Evolutionary conservation across 306 rosid genomes (phyloP), one percentile per base, ranked within the genome.

Genomic region (Benincasa hispida): DNA sequence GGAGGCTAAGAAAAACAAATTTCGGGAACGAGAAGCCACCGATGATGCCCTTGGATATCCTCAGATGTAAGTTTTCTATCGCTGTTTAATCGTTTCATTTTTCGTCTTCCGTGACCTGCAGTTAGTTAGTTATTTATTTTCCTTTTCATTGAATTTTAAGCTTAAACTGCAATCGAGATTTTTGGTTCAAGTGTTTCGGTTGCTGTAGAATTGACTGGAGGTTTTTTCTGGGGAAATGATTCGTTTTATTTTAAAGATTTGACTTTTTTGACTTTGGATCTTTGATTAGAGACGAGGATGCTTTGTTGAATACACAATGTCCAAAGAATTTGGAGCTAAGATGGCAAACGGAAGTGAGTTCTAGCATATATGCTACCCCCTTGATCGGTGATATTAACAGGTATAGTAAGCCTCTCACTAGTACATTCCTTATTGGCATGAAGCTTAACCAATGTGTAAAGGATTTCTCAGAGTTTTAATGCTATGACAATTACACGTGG

Each of bases 301-400:
- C 97, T 75, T 86, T 92, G 70, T 79, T 92, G 81, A 92, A 90
- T 85, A 75, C 99, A 0, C 86, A 80, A 74, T 95, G 99, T 78
- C 97, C 99, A n/a, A 85, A 82, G 88, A 89, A 92, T 86, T 88
- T 95, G 89, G 99, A 95, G 90, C 86, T 95, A 14, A 84, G 98
- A 87, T 95, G 99, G 99, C 96, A 95, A 80, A 87, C 99, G 0
- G 99, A 95, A 92, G 98, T 95, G 62, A 95, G 98, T 81, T 92
- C 99, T 54, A 95, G 99, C 69, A 87, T 95, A 72, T 95, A 92
- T 85, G 99, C 98, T 4, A 84, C 92, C 8, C 99, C 99, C 27
- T 88, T 95, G 92, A 73, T 95, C 79, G 92, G 98, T 63, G 99
- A 95, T 84, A 89, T 95, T 74, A 95, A 95, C 86, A 88, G 98